Percentiles rank a stretch among this genome's conserved stretches.
These are phyloP conservation scores for Starmera caribaea DNA, from an alignment of 805 yeast species.

Conservation along the genomic window DNA sequence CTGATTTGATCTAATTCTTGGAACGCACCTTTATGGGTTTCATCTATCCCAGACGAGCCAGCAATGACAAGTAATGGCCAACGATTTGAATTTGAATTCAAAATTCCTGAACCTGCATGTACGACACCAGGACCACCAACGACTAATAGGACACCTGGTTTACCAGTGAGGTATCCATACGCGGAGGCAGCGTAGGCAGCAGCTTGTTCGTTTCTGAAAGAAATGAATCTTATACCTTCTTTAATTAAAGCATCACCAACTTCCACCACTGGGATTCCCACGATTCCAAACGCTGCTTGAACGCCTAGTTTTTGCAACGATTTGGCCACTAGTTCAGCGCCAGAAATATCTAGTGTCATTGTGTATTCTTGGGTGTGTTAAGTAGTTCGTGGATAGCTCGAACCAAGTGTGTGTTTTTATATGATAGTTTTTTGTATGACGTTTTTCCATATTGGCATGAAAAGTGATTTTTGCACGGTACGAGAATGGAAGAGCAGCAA, in stretches of 20 bases:
- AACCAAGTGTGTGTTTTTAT: no score
- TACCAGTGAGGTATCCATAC: conserved; percentile 55
- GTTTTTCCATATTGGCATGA: no score
- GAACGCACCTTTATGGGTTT: conserved; percentile 50
- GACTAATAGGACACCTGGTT: conserved; percentile 57
- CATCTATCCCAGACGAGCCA: conserved; percentile 44
- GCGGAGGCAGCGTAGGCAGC: conserved; percentile 71
- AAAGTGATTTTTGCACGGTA: no score
- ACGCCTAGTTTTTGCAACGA: conserved; percentile 41
- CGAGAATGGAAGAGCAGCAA: no score
- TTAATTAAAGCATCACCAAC: conserved; percentile 52
- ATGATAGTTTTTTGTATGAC: no score
- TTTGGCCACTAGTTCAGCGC: conserved; percentile 40
- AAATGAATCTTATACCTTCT: conserved; percentile 43
- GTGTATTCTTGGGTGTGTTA: no score
- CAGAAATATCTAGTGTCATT: conserved; percentile 20
- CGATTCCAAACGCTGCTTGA: conserved; percentile 54
- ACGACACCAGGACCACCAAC: conserved; percentile 74
- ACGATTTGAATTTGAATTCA: conserved; percentile 49
- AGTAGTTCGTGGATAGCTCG: no score
- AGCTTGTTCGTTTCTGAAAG: conserved; percentile 64
- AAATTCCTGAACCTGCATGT: conserved; percentile 59
- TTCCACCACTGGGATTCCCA: conserved; percentile 70
- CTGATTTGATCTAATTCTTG: conserved; percentile 64
- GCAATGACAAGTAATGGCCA: conserved; percentile 63